Evolutionary conservation across 1,284 basidiomycete genomes (phyloP), one percentile per base, ranked within the genome.

Genomic region (Heterobasidion irregulare): DNA sequence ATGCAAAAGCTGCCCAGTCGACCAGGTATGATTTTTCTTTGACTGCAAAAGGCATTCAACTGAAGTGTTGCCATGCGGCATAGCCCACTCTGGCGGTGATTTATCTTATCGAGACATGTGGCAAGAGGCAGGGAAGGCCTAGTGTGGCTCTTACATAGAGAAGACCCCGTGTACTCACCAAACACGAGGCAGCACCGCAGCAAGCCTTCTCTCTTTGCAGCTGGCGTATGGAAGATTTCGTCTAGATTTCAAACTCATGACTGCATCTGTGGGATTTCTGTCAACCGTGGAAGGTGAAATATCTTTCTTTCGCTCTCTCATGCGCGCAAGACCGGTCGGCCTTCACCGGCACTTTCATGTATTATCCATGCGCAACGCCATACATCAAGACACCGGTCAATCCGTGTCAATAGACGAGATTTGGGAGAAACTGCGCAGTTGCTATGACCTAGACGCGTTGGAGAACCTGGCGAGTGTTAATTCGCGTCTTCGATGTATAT

Each of bases 271-370:
- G 16, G 46, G 18, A 32, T 70, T 86, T 63, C 79, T 92, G 32
- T 77, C 85, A 64, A 83, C 79, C 6, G 80, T 89, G 55, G 82
- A 86, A 62, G 89, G 89, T 45, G 89, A 92, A 68, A 87, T 90
- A 47, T 77, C 85, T 5, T 86, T 92, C 70, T 91, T 91, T 64
- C 79, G 85, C 52, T 83, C 86, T 2, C 74, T 90, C 45, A 89
- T 85, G 78, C 83, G 84, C 50, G 78, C 86, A 7, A 75, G 89
- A 55, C 89, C 89, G 0, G 79, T 92, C 55, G 89, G 89, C 51
- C 80, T 86, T 45, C 85, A 92, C 69, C 81, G 81, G 32, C 80
- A 89, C 68, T 91, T 92, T 71, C 88, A 92, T 64, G 73, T 88
- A 62, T 73, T 92, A 56, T 77, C 82, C 58, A 85, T 92, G 58